Percentiles rank a stretch among this genome's conserved stretches.
Evolutionary conservation across 1,139 yeast species (phyloP).

Genomic region (Debaryomyces robertsiae): DNA sequence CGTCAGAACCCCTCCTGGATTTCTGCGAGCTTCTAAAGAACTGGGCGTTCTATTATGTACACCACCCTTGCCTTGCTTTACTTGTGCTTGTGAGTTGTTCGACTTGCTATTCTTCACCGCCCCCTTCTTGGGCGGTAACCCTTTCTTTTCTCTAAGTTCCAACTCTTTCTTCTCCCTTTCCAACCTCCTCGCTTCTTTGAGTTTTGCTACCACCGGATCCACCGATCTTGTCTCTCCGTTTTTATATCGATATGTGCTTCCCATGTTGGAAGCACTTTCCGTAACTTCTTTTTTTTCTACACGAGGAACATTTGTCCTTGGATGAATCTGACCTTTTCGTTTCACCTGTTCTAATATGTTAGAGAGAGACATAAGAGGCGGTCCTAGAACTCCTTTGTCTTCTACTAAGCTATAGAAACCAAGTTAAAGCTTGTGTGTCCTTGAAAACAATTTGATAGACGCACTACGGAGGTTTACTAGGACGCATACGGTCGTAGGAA

Average conservation of each 20-base stretch:
- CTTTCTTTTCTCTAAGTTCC: constrained; percentile 35
- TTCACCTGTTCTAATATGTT: constrained; percentile 34
- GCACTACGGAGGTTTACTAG: too few species aligned
- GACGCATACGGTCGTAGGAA: too few species aligned
- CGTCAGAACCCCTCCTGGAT: constrained; percentile 14
- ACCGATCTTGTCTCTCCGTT: constrained; percentile 21
- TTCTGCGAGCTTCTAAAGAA: constrained; percentile 9
- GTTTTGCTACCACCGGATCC: constrained; percentile 60
- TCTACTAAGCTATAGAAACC: too few species aligned
- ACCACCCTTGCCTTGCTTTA: not conserved
- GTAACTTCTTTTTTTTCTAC: not conserved
- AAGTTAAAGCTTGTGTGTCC: too few species aligned
- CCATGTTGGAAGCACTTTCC: not conserved
- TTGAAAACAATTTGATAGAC: too few species aligned
- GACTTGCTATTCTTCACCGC: not conserved
- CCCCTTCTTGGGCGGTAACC: constrained; percentile 28
- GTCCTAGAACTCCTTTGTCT: too few species aligned
- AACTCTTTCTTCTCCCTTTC: constrained; percentile 52
- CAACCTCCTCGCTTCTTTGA: constrained; percentile 64
- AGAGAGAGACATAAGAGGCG: constrained; percentile 20
- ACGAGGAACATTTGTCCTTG: constrained; percentile 1
- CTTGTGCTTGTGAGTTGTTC: not conserved
- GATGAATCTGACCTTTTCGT: constrained; percentile 32
- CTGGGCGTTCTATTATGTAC: not conserved
- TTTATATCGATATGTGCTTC: constrained; percentile 1